Conservation (phyloP, 73 alveolate species). For the Paramecium pentaurelia region DNA sequence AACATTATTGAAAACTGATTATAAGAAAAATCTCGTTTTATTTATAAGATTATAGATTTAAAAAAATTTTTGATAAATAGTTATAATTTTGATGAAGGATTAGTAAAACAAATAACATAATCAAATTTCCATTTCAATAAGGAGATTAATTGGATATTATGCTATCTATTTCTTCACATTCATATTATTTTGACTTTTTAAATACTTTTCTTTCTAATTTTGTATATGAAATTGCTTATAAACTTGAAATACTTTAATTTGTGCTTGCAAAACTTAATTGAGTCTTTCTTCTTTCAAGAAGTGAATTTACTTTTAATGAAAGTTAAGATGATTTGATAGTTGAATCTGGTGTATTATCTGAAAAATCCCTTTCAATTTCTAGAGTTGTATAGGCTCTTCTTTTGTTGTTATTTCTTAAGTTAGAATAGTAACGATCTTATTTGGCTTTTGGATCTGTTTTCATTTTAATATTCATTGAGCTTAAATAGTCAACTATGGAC, state of each 20-base stretch:
- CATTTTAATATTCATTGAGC: neutral
- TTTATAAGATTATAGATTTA: neutral
- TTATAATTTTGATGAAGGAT: neutral
- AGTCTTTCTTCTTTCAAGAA: neutral
- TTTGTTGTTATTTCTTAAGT: neutral
- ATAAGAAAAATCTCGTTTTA: neutral
- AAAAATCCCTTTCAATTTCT: neutral
- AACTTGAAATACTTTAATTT: neutral
- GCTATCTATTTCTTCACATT: neutral
- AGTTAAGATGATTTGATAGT: neutral
- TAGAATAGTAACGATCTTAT: conserved; percentile 16
- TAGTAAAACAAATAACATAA: neutral
- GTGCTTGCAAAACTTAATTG: neutral
- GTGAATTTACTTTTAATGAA: neutral
- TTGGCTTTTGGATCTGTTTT: conserved; percentile 44
- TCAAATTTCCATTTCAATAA: neutral
- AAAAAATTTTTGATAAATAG: neutral
- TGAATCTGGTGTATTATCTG: neutral
- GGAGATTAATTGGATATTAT: neutral
- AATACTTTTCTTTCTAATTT: neutral
- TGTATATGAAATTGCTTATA: neutral
- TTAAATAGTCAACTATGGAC: conserved; percentile 1
- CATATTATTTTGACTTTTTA: neutral
- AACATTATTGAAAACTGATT: neutral
- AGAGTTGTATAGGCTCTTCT: conserved; percentile 15